Evolutionary conservation across 2,329 filamentous ascomycete genomes (phyloP).

Genomic region (Microdochium bolleyi): DNA sequence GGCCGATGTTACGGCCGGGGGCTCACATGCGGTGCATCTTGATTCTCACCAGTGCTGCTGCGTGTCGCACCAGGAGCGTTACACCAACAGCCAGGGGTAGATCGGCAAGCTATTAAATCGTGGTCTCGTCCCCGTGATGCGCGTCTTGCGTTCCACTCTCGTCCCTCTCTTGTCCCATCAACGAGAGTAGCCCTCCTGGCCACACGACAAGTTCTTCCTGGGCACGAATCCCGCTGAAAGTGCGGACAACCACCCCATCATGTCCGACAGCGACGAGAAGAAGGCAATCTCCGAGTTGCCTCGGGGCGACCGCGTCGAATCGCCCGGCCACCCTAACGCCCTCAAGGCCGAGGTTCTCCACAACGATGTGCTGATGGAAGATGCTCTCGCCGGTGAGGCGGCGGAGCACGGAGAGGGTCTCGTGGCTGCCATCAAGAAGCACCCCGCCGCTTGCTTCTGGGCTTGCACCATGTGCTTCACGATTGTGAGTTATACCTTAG

Average conservation of each 20-base stretch:
- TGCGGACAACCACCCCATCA: conserved; percentile 2
- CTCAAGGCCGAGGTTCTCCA: conserved; percentile 23
- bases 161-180: too few species aligned
- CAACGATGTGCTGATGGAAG: conserved; percentile 27
- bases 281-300: conserved; percentile 5
- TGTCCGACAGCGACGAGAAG: conserved; percentile 8
- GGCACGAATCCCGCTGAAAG: too few species aligned
- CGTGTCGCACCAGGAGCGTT: too few species aligned
- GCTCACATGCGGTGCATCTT: too few species aligned
- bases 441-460: conserved; percentile 38
- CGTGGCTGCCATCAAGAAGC: conserved; percentile 25
- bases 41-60: too few species aligned
- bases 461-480: conserved; percentile 41
- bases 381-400: conserved; percentile 33
- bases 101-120: too few species aligned
- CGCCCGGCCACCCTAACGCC: conserved; percentile 14
- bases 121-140: too few species aligned
- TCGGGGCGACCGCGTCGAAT: conserved; percentile 5
- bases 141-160: too few species aligned
- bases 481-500: conserved; percentile 26
- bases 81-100: too few species aligned
- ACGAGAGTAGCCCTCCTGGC: too few species aligned
- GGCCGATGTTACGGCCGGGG: too few species aligned
- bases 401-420: conserved; percentile 30
- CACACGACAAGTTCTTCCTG: too few species aligned